Evolutionary conservation across 305 asterid genomes (phyloP).

Genomic region (Plantago lanceolata): DNA sequence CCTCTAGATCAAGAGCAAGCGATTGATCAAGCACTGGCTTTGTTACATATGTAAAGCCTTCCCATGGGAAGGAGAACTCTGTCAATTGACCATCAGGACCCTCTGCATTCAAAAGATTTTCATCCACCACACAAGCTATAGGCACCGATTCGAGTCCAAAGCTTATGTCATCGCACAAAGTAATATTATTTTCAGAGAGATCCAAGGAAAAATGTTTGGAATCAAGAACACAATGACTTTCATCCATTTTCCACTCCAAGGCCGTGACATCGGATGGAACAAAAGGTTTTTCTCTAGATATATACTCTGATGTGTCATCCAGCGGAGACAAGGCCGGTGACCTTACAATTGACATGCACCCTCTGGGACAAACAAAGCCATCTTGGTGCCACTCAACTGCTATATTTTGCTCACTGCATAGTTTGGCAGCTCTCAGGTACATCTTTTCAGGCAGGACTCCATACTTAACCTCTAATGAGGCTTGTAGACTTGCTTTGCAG

Average conservation of each 20-base stretch:
- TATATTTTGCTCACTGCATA: constrained; percentile 88
- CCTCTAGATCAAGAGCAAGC: constrained; percentile 63
- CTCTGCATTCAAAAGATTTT: constrained; percentile 77
- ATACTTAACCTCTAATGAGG: constrained; percentile 59
- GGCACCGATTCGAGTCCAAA: constrained; percentile 87
- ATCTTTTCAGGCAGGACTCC: constrained; percentile 70
- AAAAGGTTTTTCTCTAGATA: constrained; percentile 32
- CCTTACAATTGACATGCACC: constrained; percentile 46
- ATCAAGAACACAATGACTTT: constrained; percentile 81
- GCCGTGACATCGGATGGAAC: constrained; percentile 32
- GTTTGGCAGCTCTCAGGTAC: constrained; percentile 83
- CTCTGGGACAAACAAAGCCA: constrained; percentile 70
- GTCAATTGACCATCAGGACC: constrained; percentile 64
- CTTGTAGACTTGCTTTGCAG: constrained; percentile 70
- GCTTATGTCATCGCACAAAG: constrained; percentile 91
- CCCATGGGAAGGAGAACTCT: constrained; percentile 81
- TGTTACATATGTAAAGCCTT: constrained; percentile 77
- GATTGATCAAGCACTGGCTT: constrained; percentile 68
- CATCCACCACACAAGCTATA: constrained; percentile 90
- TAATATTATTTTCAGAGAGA: constrained; percentile 66
- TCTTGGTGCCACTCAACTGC: constrained; percentile 81
- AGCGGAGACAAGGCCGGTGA: constrained; percentile 40
- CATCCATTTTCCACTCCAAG: constrained; percentile 86
- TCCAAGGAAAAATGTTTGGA: constrained; percentile 76
- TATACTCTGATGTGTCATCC: constrained; percentile 38